Evolutionary conservation across 176 grass and related monocot genomes (phyloP), one percentile per base, ranked within the genome.

Genomic region (Triticum urartu): DNA sequence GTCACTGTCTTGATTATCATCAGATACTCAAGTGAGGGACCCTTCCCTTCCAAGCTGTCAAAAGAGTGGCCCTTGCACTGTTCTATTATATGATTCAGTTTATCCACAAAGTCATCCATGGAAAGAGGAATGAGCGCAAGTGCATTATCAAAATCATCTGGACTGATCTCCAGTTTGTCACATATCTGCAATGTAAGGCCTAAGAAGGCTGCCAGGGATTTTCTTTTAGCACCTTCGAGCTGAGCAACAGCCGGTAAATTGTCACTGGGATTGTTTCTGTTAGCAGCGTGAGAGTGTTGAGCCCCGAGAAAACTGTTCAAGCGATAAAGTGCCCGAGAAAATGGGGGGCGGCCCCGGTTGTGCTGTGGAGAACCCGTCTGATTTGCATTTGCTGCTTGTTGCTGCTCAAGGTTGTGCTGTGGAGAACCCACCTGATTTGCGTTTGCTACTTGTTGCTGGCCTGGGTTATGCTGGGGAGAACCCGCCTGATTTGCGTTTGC

Each of bases 11-110:
- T 80, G 21, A 80, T 80, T 40, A 65, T 65, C 25, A 30, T 15
- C 7, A 80, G 24, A 38, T 80, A 65, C 17, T 80, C 60, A 80
- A 30, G 13, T 3, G 61, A 45, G 33, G 36, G 36, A 9, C 36
- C 1, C 35, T 47, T 40, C 25, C 35, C 78, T 63, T 65, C 39
- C 21, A 42, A 30, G 39, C 11, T 38, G 65, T 39, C 36, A 30
- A 11, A 7, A 15, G 78, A 80, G n/a, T 65, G 71, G 22, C 40
- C 36, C 36, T 28, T 80, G 61, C 78, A 80, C n/a, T 45, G 62
- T 65, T 80, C 60, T 80, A 80, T 80, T 43, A 80, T 80, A 38
- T 64, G 3, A 39, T 64, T 64, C 33, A 80, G 34, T 39, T 20
- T 64, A 15, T 64, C n/a, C 7, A 65, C 60, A 2, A 80, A 64